These are phyloP conservation scores for Lichtheimia hyalospora DNA, from an alignment of 371 early-diverging fungal species.

Conservation along the genomic window DNA sequence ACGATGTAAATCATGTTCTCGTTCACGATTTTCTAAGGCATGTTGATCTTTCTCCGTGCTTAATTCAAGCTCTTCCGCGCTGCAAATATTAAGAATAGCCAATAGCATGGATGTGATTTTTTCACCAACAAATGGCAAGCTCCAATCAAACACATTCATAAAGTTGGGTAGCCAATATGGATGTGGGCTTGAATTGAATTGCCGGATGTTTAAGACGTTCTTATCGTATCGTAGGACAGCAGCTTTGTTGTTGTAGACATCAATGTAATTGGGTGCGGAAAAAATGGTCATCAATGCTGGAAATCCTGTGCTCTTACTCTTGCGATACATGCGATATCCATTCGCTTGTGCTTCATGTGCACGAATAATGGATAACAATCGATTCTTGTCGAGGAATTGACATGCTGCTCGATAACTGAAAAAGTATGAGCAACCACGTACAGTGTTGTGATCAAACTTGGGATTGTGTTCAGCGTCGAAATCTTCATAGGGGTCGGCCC, in stretches of 20 bases:
- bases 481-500: conserved; percentile 97
- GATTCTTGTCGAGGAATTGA: conserved; percentile 91
- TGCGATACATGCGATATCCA: conserved; percentile 95
- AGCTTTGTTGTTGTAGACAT: conserved; percentile 97
- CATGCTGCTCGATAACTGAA: conserved; percentile 89
- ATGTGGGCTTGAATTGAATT: conserved; percentile 85
- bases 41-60: background rate
- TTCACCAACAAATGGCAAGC: conserved; percentile 97
- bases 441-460: conserved; percentile 85
- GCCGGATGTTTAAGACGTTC: conserved; percentile 95
- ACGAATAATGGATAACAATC: conserved; percentile 90
- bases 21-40: background rate
- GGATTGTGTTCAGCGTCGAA: conserved; percentile 87
- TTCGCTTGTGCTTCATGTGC: conserved; percentile 99
- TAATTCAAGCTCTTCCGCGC: conserved; percentile 70
- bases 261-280: conserved; percentile 97
- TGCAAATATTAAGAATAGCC: conserved; percentile 89
- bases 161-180: conserved; percentile 97
- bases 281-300: conserved; percentile 97
- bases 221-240: conserved; percentile 96
- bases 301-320: conserved; percentile 89
- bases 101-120: conserved; percentile 96
- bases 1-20: conserved; percentile 61
- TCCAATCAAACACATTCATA: conserved; percentile 98
- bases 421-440: conserved; percentile 94